These are phyloP conservation scores for Solanum clarkiae DNA, from an alignment of 257 asterid species.

Conservation along the genomic window DNA sequence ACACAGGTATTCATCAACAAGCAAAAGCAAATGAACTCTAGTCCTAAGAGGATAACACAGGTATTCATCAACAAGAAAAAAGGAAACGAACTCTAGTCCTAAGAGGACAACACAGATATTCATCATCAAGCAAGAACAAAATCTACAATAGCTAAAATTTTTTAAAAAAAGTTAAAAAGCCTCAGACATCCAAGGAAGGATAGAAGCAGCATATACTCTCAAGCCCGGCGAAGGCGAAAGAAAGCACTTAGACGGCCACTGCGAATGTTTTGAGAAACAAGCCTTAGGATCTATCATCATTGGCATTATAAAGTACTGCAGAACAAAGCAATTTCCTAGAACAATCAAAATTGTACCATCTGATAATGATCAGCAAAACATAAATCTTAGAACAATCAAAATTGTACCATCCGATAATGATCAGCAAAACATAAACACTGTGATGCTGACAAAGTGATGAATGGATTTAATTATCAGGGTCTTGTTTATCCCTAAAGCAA, in stretches of 20 bases:
- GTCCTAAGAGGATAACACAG: not conserved
- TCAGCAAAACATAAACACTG: constrained; percentile 10
- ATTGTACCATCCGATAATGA: constrained; percentile 23
- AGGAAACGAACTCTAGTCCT: not conserved
- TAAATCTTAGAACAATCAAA: not conserved
- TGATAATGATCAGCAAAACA: constrained; percentile 29
- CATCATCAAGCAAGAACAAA: not conserved
- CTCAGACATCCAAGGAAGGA: constrained; percentile 93
- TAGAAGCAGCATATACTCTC: constrained; percentile 56
- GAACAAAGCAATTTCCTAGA: not conserved
- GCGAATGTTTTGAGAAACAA: constrained; percentile 76
- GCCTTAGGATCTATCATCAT: constrained; percentile 50
- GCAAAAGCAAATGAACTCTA: not conserved
- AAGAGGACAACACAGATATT: not conserved
- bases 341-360: constrained; percentile 5
- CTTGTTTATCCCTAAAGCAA: constrained; percentile 27
- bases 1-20: no score
- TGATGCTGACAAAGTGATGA: constrained; percentile 36
- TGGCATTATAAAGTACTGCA: not conserved
- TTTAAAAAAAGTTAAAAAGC: not conserved
- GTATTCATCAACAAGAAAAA: not conserved
- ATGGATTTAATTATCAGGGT: constrained; percentile 22
- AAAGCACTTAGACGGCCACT: constrained; percentile 69
- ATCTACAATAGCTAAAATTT: not conserved
- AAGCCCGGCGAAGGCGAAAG: constrained; percentile 78